Evolutionary conservation across 2,329 filamentous ascomycete species (phyloP).

Genomic region (Sporothrix protearum): DNA sequence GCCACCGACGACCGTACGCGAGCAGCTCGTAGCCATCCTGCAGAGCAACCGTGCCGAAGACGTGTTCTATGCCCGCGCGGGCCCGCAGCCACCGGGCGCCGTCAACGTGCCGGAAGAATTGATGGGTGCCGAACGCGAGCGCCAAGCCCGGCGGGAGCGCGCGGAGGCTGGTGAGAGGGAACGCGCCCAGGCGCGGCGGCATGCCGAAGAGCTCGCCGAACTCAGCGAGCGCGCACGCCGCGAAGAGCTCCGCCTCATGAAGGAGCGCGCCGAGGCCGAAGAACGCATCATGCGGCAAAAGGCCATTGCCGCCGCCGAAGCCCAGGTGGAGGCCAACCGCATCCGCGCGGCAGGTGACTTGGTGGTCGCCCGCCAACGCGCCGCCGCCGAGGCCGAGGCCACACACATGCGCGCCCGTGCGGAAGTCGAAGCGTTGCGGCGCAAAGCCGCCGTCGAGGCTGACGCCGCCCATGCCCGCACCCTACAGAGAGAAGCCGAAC

Average conservation of each 20-base stretch:
- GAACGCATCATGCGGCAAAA: constrained; percentile 41
- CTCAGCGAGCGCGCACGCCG: constrained; percentile 46
- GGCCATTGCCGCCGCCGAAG: constrained; percentile 45
- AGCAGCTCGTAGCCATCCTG: constrained; percentile 47
- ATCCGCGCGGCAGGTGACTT: background rate
- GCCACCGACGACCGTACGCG: constrained; percentile 38
- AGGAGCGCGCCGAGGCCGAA: constrained; percentile 46
- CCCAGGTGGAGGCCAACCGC: background rate
- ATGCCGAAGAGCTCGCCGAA: constrained; percentile 50
- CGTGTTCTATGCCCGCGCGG: constrained; percentile 52
- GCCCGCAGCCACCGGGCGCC: constrained; percentile 52
- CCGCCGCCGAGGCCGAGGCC: constrained; percentile 19
- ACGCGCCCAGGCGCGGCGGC: constrained; percentile 46
- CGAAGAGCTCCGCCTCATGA: constrained; percentile 45
- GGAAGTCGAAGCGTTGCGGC: background rate
- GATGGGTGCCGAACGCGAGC: constrained; percentile 48
- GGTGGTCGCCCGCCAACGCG: background rate
- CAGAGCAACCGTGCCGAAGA: constrained; percentile 51
- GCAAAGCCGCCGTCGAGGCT: constrained; percentile 1
- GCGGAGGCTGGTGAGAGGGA: constrained; percentile 48
- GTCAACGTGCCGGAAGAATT: constrained; percentile 52
- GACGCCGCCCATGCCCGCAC: constrained; percentile 18
- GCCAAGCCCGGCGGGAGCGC: constrained; percentile 46
- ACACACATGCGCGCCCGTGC: constrained; percentile 2
- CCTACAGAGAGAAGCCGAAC: constrained; percentile 36